Evolutionary conservation across 495 filamentous ascomycete genomes (phyloP), one percentile per base, ranked within the genome.

Genomic region (Mycothermus thermophilus): DNA sequence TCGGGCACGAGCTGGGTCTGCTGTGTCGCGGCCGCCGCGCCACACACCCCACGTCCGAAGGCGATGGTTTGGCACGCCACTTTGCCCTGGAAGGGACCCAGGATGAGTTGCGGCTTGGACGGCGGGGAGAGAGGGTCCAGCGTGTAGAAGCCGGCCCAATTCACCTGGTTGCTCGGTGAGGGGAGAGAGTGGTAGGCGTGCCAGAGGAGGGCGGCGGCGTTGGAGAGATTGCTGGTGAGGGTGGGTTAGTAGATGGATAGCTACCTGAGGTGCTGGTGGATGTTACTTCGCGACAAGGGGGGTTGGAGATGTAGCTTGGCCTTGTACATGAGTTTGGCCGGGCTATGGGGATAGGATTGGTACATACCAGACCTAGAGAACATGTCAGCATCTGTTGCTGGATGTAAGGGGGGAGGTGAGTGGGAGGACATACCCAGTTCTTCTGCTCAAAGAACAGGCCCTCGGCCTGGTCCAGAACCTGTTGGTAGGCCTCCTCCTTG

Each of bases 81-180:
- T 42, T 85, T 79, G 27, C 87, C 87, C 31, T 87, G 77, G 63
- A 93, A 93, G 4, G 86, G 87, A 0, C 82, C 86, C 1, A 93
- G 72, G 39, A 92, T 77, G 28, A 93, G 68, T 35, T 69, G 63
- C 8, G 42, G 57, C 35, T 58, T 57, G 15, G 37, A 21, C n/a
- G 55, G 42, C 19, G 33, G 53, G 30, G 66, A 64, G 27, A 55
- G 59, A 18, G 71, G 75, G 48, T 83, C 71, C 48, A 83, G 66
- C 34, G 80, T 75, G 60, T 94, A 94, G 72, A 94, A 93, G 20
- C 72, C 86, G 36, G 80, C 75, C 87, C 87, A 94, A 63, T 93
- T 93, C 5, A 84, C 79, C 23, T 72, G 58, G 20, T 60, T 69
- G 30, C 74, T 80, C 12, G 86, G 83, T 0, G 66, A 49, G n/a